Conservation (phyloP, 768 basidiomycete genomes). For the Rhodotorula diobovata region DNA sequence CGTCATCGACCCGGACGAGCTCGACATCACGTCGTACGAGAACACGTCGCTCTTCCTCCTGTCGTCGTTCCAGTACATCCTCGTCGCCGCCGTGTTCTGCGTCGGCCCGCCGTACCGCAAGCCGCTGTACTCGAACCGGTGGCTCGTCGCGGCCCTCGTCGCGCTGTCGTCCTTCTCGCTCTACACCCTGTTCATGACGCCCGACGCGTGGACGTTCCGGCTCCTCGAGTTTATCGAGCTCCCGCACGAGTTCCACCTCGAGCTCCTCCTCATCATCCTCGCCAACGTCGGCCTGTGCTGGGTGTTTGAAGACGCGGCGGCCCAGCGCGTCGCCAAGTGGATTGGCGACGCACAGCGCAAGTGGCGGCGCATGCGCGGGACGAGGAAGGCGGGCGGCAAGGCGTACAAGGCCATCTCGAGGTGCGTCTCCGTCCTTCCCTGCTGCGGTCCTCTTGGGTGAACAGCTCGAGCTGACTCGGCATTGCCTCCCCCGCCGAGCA, state of each 20-base stretch:
- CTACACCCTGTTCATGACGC: conserved; percentile 64
- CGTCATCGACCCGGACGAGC: conserved; percentile 59
- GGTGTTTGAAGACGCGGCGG: conserved; percentile 58
- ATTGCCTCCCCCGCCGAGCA: not conserved
- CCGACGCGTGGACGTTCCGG: conserved; percentile 58
- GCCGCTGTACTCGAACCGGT: conserved; percentile 87
- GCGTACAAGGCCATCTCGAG: conserved; percentile 80
- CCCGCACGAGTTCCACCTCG: conserved; percentile 62
- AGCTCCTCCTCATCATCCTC: conserved; percentile 63
- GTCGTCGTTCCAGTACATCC: conserved; percentile 97
- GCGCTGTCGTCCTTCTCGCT: conserved; percentile 68
- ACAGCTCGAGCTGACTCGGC: not conserved
- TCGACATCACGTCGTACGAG: conserved; percentile 82
- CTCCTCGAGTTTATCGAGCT: conserved; percentile 74
- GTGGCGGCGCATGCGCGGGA: conserved; percentile 42
- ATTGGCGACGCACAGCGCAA: conserved; percentile 45
- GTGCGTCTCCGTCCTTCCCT: not conserved
- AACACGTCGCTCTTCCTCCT: conserved; percentile 87
- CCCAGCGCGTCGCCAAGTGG: conserved; percentile 42
- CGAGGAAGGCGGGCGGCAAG: conserved; percentile 63
- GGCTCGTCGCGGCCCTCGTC: conserved; percentile 70
- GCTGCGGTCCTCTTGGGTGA: no score
- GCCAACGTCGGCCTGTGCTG: conserved; percentile 69
- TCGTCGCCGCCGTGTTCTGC: conserved; percentile 94
- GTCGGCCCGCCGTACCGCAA: conserved; percentile 96